These are phyloP conservation scores for Yarrowia alimentaria DNA, from an alignment of 805 yeast species.

Conservation along the genomic window DNA sequence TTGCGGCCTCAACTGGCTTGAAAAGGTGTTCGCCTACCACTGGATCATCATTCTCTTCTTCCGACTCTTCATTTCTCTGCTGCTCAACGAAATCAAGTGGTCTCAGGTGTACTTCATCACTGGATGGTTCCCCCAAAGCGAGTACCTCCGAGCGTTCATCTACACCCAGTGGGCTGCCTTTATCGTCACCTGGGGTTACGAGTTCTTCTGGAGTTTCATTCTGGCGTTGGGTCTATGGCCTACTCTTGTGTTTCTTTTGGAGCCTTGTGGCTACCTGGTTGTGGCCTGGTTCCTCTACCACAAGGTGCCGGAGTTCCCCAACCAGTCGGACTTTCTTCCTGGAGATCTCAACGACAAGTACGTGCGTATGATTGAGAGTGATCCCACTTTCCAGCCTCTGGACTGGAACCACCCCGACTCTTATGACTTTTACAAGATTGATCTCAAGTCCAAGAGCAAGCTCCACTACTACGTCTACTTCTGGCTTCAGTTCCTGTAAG, in stretches of 20 bases:
- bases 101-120: conserved; percentile 25
- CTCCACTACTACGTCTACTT: conserved; percentile 18
- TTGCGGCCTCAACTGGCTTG: conserved; percentile 20
- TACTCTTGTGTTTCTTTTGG: conserved; percentile 13
- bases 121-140: conserved; percentile 21
- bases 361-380: conserved; percentile 15
- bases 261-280: conserved; percentile 15
- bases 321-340: conserved; percentile 15
- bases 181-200: conserved; percentile 9
- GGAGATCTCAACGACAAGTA: conserved; percentile 15
- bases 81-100: conserved; percentile 24
- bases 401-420: conserved; percentile 22
- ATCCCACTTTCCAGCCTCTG: conserved; percentile 21
- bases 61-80: conserved; percentile 10
- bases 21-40: conserved; percentile 21
- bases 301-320: conserved; percentile 25
- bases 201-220: conserved; percentile 11
- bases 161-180: conserved; percentile 25
- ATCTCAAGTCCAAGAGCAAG: conserved; percentile 2
- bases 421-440: conserved; percentile 24
- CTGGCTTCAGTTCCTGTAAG: conserved; percentile 20
- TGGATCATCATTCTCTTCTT: conserved; percentile 8
- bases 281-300: conserved; percentile 21
- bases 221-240: conserved; percentile 17
- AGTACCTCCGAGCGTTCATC: conserved; percentile 7